Conservation (phyloP, 805 yeast genomes). For the Nakazawaea populi region DNA sequence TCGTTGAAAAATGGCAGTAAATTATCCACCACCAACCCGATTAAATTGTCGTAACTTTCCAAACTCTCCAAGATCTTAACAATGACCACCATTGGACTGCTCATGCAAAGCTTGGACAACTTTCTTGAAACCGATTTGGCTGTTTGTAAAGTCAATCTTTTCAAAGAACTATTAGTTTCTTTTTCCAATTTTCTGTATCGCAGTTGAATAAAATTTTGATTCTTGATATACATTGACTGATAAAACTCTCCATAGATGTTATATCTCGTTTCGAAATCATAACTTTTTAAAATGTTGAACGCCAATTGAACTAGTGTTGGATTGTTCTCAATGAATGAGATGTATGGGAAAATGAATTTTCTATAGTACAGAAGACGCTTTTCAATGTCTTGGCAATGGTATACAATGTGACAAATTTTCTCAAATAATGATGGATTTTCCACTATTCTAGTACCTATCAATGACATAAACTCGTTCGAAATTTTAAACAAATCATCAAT, state of each 20-base stretch:
- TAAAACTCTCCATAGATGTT: slow-evolving; percentile 77
- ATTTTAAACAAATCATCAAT: slow-evolving; percentile 39
- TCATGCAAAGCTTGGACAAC: slow-evolving; percentile 62
- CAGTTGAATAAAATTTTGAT: slow-evolving; percentile 46
- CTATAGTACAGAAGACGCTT: slow-evolving; percentile 60
- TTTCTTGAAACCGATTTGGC: slow-evolving; percentile 66
- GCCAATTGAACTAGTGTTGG: slow-evolving; percentile 58
- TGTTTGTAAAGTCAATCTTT: slow-evolving; percentile 78
- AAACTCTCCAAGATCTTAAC: slow-evolving; percentile 69
- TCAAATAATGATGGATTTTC: slow-evolving; percentile 41
- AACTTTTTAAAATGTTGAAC: slow-evolving; percentile 45
- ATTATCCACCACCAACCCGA: slow-evolving; percentile 69
- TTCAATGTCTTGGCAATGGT: slow-evolving; percentile 17
- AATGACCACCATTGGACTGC: slow-evolving; percentile 78
- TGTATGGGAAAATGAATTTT: slow-evolving; percentile 59
- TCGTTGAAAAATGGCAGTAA: slow-evolving; percentile 62
- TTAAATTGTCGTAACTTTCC: slow-evolving; percentile 88
- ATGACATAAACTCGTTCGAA: slow-evolving; percentile 44
- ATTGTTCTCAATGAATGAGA: slow-evolving; percentile 47
- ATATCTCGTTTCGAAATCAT: slow-evolving; percentile 59
- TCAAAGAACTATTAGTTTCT: slow-evolving; percentile 69
- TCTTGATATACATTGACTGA: slow-evolving; percentile 45
- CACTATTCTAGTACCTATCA: slow-evolving; percentile 52
- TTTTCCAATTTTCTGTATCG: slow-evolving; percentile 67
- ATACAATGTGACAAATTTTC: slow-evolving; percentile 58